phyloP scores from a whole-genome alignment of 1,139 yeast genomes.

The Arxiozyma telluris region DNA sequence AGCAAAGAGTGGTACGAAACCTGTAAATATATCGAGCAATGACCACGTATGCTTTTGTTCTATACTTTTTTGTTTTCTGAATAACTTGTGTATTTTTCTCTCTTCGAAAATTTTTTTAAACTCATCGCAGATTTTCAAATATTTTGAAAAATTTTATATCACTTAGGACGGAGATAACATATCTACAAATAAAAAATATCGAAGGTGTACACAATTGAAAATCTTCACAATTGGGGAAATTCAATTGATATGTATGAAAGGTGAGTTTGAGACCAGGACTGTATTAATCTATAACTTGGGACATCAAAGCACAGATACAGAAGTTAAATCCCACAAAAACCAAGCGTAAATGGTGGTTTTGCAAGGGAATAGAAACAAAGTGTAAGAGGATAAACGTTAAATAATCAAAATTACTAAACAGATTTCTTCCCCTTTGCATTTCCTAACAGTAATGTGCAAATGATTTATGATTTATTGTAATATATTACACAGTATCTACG shows the following conservation, averaged over 20 bases:
- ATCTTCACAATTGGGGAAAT: background rate
- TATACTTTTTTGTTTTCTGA: background rate
- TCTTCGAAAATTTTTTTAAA: slow-evolving; percentile 1
- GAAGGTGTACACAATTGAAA: background rate
- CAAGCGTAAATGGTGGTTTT: no score
- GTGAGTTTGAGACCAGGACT: background rate
- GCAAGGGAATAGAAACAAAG: background rate
- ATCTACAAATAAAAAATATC: background rate
- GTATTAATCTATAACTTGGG: no score
- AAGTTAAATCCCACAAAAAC: background rate
- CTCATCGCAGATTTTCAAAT: slow-evolving; percentile 4
- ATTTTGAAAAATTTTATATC: slow-evolving; percentile 1
- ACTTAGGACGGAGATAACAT: background rate
- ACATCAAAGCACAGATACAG: background rate
- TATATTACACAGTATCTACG: background rate
- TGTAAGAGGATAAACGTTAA: no score
- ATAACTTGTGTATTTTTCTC: background rate
- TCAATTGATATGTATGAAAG: no score
- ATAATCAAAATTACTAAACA: no score
- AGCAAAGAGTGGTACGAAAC: background rate
- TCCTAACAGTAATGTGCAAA: background rate
- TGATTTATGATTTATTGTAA: background rate
- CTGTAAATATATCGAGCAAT: background rate
- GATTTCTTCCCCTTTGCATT: background rate
- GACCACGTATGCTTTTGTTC: background rate